Evolutionary conservation across 2,329 filamentous ascomycete species (phyloP), one percentile per base, ranked within the genome.

Genomic region (Fusarium metavorans): DNA sequence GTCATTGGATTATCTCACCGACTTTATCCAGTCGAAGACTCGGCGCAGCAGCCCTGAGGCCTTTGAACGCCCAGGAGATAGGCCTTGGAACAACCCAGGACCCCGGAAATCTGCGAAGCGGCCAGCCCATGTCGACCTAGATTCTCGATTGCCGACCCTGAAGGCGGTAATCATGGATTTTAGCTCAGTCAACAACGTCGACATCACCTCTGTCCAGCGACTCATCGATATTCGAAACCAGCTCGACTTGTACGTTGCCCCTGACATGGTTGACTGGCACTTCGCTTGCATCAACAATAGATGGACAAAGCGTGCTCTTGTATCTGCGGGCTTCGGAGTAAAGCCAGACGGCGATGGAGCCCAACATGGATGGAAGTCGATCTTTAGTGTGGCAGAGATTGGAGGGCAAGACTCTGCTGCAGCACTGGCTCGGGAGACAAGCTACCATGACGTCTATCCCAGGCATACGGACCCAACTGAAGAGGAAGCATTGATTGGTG

Each of bases 101-200:
- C 93, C 94, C 67, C 75, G 79, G 23, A 80, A 79, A 57, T 77
- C 81, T 11, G 88, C 89, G 37, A 89, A 84, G 60, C 78, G 80
- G n/a, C 80, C 79, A n/a, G 75, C 68, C 25, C 74, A 79, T 34
- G 59, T 50, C 2, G 76, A 80, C 14, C 37, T 67, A 8, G 78
- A 81, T 86, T 43, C 87, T 88, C 70, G 85, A 67, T 85, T 92
- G 18, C 93, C 95, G 1, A 92, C 90, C 0, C 89, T 98, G 60
- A 95, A 94, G 81, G 95, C 96, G n/a, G 87, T 98, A 75, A 95
- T 98, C 69, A 89, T 98, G 23, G 97, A 98, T 82, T 97, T 98
- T 83, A 95, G 93, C 78, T 93, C 94, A 0, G 95, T 98, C 74
- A 97, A 98, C 84, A 95, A 97, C 76, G 92, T 98, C 68, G 97